Percentiles rank a stretch among this genome's conserved stretches.
Evolutionary conservation across 2,329 filamentous ascomycete species (phyloP).

Genomic region (Fusarium miscanthi): DNA sequence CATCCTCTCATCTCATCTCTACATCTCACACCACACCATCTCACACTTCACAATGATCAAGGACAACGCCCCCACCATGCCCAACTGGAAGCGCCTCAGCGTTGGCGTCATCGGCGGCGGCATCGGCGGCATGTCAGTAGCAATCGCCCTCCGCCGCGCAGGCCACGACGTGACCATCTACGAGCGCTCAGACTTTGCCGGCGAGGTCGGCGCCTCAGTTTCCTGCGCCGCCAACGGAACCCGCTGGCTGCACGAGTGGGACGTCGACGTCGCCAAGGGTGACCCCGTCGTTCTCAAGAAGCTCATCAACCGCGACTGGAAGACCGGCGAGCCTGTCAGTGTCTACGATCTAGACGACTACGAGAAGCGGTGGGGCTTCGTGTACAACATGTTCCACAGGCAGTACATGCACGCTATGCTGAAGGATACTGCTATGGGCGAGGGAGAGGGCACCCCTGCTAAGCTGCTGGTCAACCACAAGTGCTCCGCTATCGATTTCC

Average conservation of each 20-base stretch:
- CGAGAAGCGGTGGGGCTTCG: conserved; percentile 71
- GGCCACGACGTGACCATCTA: conserved; percentile 69
- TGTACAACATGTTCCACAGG: conserved; percentile 77
- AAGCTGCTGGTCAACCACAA: conserved; percentile 67
- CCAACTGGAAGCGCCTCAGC: conserved; percentile 58
- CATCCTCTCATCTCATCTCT: neutral
- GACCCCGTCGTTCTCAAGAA: conserved; percentile 73
- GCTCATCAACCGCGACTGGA: conserved; percentile 77
- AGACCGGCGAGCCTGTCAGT: conserved; percentile 72
- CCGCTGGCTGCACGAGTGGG: conserved; percentile 76
- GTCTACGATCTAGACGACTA: conserved; percentile 74
- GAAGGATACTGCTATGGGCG: conserved; percentile 66
- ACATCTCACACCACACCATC: neutral
- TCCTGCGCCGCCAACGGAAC: conserved; percentile 78
- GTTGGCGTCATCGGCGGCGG: conserved; percentile 60
- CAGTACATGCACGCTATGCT: conserved; percentile 77
- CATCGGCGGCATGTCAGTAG: conserved; percentile 60
- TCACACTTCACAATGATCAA: conserved; percentile 23
- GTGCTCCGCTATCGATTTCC: conserved; percentile 64
- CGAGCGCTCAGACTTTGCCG: conserved; percentile 72
- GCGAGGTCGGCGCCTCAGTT: conserved; percentile 75
- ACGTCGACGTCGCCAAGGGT: conserved; percentile 71
- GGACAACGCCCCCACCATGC: conserved; percentile 22
- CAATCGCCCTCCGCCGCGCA: conserved; percentile 59
- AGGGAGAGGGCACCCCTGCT: conserved; percentile 65